phyloP scores from a whole-genome alignment of 73 alveolate species.

The Durusdinium trenchii region DNA sequence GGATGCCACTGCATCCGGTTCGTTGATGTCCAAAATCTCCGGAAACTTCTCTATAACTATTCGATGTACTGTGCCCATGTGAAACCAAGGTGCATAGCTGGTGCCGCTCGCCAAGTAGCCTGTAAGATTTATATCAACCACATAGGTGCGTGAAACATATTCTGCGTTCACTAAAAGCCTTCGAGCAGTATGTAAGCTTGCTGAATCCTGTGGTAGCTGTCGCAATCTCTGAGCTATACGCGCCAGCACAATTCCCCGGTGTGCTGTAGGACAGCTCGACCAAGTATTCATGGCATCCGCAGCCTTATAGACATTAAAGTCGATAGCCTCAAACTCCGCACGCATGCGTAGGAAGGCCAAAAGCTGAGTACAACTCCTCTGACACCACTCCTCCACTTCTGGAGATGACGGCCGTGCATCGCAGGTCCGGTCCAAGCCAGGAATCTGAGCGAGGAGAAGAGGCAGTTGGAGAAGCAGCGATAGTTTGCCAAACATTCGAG shows the following conservation, averaged over 20 bases:
- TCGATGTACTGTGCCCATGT: conserved; percentile 19
- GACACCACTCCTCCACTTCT: conserved; percentile 54
- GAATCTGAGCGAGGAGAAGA: conserved; percentile 1
- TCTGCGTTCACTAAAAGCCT: conserved; percentile 39
- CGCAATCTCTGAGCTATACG: conserved; percentile 3
- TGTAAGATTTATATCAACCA: conserved; percentile 48
- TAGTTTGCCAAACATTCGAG: too few relatives aligned
- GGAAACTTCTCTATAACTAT: conserved; percentile 23
- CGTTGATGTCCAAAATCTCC: conserved; percentile 57
- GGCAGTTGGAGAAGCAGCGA: too few relatives aligned
- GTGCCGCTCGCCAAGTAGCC: conserved; percentile 57
- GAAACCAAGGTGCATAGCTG: conserved; percentile 91
- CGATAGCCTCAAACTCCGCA: conserved; percentile 66
- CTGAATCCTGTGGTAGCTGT: background rate
- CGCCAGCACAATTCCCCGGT: conserved; percentile 47
- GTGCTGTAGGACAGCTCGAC: conserved; percentile 71
- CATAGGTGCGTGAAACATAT: conserved; percentile 21
- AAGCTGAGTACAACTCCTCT: conserved; percentile 58
- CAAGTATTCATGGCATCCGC: conserved; percentile 64
- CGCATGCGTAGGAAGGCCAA: conserved; percentile 89
- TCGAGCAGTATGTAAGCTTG: conserved; percentile 27
- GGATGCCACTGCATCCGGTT: background rate
- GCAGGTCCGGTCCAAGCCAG: conserved; percentile 25
- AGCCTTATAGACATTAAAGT: conserved; percentile 12
- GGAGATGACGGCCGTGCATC: background rate